phyloP scores from a whole-genome alignment of 202 grass and related monocot species.

The Elaeis oleifera region DNA sequence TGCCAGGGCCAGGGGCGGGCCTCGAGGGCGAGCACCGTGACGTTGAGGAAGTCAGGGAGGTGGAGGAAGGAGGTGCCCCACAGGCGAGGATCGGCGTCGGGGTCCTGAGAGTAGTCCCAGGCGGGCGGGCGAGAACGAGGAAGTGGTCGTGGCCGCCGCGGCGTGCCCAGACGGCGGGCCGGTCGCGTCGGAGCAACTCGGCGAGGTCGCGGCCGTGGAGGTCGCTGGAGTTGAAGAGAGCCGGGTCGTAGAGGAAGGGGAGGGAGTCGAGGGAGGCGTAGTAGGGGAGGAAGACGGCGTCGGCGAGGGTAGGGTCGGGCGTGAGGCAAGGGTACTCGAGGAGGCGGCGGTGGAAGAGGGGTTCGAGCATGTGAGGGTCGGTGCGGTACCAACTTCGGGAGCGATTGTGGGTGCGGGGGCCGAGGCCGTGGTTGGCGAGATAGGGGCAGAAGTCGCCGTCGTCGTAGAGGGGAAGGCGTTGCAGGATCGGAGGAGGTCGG shows the following conservation, averaged over 20 bases:
- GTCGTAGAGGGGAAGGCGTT: constrained; percentile 33
- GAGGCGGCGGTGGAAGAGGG: constrained; percentile 54
- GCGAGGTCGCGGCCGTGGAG: constrained; percentile 35
- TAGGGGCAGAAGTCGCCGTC: constrained; percentile 30
- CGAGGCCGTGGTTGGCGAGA: constrained; percentile 46
- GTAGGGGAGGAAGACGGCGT: constrained; percentile 59
- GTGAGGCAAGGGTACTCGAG: constrained; percentile 38
- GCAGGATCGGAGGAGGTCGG: constrained; percentile 40
- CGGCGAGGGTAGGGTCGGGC: constrained; percentile 20
- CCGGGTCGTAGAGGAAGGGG: constrained; percentile 35
- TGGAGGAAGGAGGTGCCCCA: constrained; percentile 51
- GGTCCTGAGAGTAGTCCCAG: constrained; percentile 46
- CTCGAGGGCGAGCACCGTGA: constrained; percentile 44
- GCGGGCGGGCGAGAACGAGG: constrained; percentile 32
- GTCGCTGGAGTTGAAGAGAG: constrained; percentile 32
- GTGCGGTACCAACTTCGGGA: constrained; percentile 45
- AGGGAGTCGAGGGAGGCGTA: constrained; percentile 57
- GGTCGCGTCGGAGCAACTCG: constrained; percentile 25
- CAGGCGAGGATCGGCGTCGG: background rate
- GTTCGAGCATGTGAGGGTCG: constrained; percentile 44
- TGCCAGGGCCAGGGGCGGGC: constrained; percentile 54
- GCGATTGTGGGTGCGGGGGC: constrained; percentile 38
- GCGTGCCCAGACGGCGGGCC: constrained; percentile 25
- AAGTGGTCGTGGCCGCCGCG: constrained; percentile 58
- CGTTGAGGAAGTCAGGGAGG: constrained; percentile 40